These are phyloP conservation scores for Leccinum pachyderme DNA, from an alignment of 1,284 basidiomycete species.

Conservation along the genomic window DNA sequence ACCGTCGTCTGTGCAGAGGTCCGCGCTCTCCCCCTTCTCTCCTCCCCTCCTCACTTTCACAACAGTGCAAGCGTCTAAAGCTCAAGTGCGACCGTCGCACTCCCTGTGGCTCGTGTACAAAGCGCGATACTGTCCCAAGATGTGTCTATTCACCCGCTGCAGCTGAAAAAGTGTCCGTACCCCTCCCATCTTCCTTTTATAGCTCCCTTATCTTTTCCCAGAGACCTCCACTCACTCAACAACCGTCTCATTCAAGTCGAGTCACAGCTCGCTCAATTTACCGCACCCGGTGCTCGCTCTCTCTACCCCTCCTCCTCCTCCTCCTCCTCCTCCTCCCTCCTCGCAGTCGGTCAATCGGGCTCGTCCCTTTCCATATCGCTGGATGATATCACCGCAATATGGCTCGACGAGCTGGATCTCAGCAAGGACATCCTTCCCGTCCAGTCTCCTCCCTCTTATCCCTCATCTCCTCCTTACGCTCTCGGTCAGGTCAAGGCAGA, in stretches of 20 bases:
- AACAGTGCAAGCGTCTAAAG: conserved; percentile 78
- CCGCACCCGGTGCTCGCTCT: conserved; percentile 39
- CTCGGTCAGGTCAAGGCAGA: conserved; percentile 47
- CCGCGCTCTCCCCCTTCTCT: conserved; percentile 10
- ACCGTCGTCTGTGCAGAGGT: conserved; percentile 83
- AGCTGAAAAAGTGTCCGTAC: conserved; percentile 73
- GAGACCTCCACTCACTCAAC: conserved; percentile 76
- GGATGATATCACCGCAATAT: conserved; percentile 56
- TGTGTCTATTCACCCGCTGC: conserved; percentile 79
- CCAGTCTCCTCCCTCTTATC: conserved; percentile 16
- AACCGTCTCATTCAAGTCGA: conserved; percentile 69
- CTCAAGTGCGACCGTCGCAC: conserved; percentile 75
- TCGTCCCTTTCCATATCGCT: conserved; percentile 54
- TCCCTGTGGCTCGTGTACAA: conserved; percentile 73
- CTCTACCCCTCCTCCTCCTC: conserved; percentile 38
- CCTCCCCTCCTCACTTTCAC: conserved; percentile 17
- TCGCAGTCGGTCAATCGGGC: conserved; percentile 39
- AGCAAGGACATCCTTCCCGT: conserved; percentile 25
- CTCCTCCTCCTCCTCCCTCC: conserved; percentile 33
- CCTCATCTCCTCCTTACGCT: conserved; percentile 12
- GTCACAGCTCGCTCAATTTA: conserved; percentile 49
- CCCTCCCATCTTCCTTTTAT: conserved; percentile 2
- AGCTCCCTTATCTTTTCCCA: conserved; percentile 25
- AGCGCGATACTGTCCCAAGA: conserved; percentile 68
- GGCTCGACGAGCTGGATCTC: conserved; percentile 52